phyloP scores from a whole-genome alignment of 2,329 filamentous ascomycete species.

The Cercospora janseana region DNA sequence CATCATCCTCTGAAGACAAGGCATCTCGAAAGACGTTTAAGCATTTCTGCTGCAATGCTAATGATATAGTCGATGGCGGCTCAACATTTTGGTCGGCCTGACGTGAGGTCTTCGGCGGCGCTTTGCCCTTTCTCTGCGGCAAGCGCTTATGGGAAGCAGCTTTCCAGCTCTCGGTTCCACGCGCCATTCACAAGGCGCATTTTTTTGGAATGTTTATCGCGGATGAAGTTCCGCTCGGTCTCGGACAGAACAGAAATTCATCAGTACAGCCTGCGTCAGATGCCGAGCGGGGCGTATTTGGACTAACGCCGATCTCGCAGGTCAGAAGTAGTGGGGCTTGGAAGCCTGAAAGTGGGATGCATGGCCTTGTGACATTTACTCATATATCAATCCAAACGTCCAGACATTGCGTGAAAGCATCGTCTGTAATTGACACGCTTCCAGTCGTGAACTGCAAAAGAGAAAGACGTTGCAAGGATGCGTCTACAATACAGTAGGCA shows the following conservation, averaged over 20 bases:
- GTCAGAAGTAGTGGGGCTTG: background rate
- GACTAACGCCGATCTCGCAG: background rate
- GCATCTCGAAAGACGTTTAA: constrained; percentile 70
- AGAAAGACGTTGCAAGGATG: constrained; percentile 48
- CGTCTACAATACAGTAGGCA: constrained; percentile 50
- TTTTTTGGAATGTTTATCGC: background rate
- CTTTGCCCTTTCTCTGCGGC: constrained; percentile 10
- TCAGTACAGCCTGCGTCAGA: background rate
- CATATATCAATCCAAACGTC: background rate
- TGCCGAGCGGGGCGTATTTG: background rate
- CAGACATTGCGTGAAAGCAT: background rate
- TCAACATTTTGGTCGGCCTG: background rate
- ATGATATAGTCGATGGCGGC: constrained; percentile 11
- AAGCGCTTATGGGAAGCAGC: constrained; percentile 5
- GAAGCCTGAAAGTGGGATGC: background rate
- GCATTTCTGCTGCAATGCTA: constrained; percentile 62
- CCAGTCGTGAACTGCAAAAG: background rate
- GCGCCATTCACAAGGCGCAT: constrained; percentile 18
- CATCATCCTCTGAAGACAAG: constrained; percentile 38
- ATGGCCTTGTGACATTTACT: background rate
- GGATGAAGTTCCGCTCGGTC: background rate
- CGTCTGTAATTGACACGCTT: background rate
- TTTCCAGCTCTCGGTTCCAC: constrained; percentile 21
- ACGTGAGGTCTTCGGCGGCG: background rate
- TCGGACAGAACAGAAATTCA: background rate